Evolutionary conservation across 2,329 filamentous ascomycete genomes (phyloP).

Genomic region (Alternaria panax): DNA sequence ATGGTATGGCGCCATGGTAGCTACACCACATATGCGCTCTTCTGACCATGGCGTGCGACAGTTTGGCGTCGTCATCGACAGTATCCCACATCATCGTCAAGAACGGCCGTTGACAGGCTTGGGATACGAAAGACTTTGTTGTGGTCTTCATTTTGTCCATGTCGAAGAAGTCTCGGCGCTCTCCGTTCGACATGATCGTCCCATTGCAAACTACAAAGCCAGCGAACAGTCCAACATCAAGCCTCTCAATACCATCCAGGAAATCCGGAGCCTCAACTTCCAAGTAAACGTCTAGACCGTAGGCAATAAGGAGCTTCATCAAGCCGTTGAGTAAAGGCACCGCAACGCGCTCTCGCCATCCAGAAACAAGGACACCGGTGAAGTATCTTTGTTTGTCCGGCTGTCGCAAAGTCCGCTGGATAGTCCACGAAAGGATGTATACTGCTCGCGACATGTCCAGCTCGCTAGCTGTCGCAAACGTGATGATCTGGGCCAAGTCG

Average conservation of each 20-base stretch:
- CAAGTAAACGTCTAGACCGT: constrained; percentile 46
- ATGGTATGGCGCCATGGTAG: constrained; percentile 47
- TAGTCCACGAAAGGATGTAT: constrained; percentile 34
- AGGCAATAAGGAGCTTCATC: constrained; percentile 36
- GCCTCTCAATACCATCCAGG: constrained; percentile 34
- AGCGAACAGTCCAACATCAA: constrained; percentile 38
- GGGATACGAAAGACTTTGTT: constrained; percentile 48
- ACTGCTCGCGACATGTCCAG: constrained; percentile 36
- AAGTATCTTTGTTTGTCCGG: constrained; percentile 38
- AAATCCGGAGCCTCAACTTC: constrained; percentile 46
- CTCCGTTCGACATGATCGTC: constrained; percentile 45
- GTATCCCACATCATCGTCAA: constrained; percentile 52
- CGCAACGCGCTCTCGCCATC: constrained; percentile 43
- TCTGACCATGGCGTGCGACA: constrained; percentile 47
- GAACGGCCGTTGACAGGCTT: constrained; percentile 46
- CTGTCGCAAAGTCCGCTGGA: constrained; percentile 34
- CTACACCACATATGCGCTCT: constrained; percentile 49
- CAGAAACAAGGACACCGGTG: constrained; percentile 45
- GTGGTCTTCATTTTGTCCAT: constrained; percentile 52
- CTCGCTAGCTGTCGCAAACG: constrained; percentile 30
- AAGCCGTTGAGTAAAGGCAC: constrained; percentile 41
- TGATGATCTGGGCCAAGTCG: constrained; percentile 37
- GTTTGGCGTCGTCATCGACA: constrained; percentile 41
- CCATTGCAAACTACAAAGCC: constrained; percentile 47
- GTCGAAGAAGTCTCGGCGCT: constrained; percentile 47